Conservation (phyloP, 257 asterid species). For the Solanum rostratum region DNA sequence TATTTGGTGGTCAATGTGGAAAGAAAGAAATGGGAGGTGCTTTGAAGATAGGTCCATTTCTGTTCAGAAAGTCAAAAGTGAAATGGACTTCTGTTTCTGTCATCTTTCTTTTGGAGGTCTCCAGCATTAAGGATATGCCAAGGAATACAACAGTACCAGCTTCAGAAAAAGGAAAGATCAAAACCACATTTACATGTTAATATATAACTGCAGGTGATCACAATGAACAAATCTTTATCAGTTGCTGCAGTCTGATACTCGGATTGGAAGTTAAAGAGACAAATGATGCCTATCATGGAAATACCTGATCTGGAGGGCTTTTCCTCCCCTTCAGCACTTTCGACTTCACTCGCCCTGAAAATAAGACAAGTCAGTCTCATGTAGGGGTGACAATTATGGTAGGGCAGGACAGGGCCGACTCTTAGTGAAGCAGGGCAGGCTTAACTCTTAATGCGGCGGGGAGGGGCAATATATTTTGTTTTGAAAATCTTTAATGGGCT, state of each 20-base stretch:
- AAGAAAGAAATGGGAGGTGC: not conserved
- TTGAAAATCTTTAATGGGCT: too few species aligned
- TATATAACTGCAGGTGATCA: not conserved
- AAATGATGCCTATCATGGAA: not conserved
- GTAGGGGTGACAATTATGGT: too few species aligned
- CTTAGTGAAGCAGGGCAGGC: too few species aligned
- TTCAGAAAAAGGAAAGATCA: not conserved
- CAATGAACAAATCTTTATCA: not conserved
- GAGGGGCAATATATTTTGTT: too few species aligned
- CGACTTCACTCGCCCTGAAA: not conserved
- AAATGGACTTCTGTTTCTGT: not conserved
- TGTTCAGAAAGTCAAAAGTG: not conserved
- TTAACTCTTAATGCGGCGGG: too few species aligned
- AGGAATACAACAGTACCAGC: not conserved
- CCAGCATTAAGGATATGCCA: not conserved
- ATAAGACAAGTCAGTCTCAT: not conserved
- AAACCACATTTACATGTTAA: not conserved
- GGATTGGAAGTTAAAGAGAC: not conserved
- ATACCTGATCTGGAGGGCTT: conserved; percentile 1
- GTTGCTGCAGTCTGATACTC: not conserved
- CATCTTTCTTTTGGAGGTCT: not conserved
- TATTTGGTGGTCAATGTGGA: not conserved
- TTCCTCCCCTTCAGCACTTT: not conserved
- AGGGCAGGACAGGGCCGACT: too few species aligned
- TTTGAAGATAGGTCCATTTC: not conserved